Conservation (phyloP, 805 yeast species). For the Starmerella riodocensis region DNA sequence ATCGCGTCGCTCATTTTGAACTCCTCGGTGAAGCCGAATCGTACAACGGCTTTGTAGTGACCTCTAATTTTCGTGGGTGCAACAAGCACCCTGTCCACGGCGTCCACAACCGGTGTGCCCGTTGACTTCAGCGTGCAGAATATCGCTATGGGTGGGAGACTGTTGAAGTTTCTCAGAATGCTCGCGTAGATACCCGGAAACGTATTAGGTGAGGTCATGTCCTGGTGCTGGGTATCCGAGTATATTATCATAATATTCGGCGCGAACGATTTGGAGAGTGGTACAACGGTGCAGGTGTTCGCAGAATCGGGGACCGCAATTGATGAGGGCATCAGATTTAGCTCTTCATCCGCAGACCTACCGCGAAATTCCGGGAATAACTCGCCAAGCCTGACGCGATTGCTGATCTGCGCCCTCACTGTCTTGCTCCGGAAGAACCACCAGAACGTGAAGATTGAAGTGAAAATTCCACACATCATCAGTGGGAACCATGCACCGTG, state of each 20-base stretch:
- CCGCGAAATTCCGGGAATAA: slow-evolving; percentile 8
- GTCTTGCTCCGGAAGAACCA: slow-evolving; percentile 33
- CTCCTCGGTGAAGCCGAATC: slow-evolving; percentile 35
- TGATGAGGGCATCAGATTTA: neutral
- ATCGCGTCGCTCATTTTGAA: neutral
- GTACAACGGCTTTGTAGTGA: slow-evolving; percentile 36
- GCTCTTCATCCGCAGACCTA: neutral
- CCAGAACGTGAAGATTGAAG: slow-evolving; percentile 35
- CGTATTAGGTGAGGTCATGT: slow-evolving; percentile 34
- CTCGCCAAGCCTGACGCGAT: slow-evolving; percentile 7
- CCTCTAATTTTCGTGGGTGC: slow-evolving; percentile 32
- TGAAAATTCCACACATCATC: slow-evolving; percentile 32
- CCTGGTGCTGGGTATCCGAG: slow-evolving; percentile 25
- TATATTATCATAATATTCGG: slow-evolving; percentile 34
- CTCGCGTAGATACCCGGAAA: slow-evolving; percentile 34
- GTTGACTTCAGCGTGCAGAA: slow-evolving; percentile 34
- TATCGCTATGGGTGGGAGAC: slow-evolving; percentile 35
- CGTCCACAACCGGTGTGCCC: slow-evolving; percentile 33
- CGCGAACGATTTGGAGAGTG: neutral
- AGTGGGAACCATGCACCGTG: slow-evolving; percentile 55
- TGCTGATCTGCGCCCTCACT: slow-evolving; percentile 7
- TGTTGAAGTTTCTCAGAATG: slow-evolving; percentile 32
- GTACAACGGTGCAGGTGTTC: neutral
- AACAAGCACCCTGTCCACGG: slow-evolving; percentile 32
- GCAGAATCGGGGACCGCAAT: neutral